phyloP scores from a whole-genome alignment of 2,329 filamentous ascomycete genomes.

The Pezicula carpinea region DNA sequence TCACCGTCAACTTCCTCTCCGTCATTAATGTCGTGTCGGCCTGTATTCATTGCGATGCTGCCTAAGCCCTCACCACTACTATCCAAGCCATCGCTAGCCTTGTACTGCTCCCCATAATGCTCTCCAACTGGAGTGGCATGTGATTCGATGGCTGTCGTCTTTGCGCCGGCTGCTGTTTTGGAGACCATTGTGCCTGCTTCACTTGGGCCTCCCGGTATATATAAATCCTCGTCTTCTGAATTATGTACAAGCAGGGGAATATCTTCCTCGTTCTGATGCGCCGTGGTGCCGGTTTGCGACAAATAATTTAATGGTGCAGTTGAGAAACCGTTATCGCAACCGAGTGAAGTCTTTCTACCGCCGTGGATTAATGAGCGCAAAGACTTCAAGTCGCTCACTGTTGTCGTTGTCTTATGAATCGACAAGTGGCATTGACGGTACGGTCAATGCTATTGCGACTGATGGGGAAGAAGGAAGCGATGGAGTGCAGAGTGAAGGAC shows the following conservation, averaged over 20 bases:
- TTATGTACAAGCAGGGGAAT: constrained; percentile 25
- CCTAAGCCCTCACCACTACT: constrained; percentile 7
- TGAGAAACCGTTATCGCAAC: background rate
- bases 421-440: constrained; percentile 1
- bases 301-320: constrained; percentile 1
- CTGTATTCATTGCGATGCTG: constrained; percentile 10
- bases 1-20: constrained; percentile 17
- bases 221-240: constrained; percentile 15
- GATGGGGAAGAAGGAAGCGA: background rate
- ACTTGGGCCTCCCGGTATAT: constrained; percentile 2
- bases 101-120: constrained; percentile 13
- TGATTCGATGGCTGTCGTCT: constrained; percentile 16
- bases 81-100: constrained; percentile 19
- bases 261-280: constrained; percentile 8
- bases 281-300: constrained; percentile 12
- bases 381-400: constrained; percentile 32
- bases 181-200: constrained; percentile 6
- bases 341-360: constrained; percentile 26
- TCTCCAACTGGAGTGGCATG: constrained; percentile 4
- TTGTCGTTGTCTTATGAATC: background rate
- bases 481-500: too few relatives aligned
- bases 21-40: background rate
- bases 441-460: background rate
- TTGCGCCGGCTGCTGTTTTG: constrained; percentile 9
- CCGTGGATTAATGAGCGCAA: constrained; percentile 27